Evolutionary conservation across 1,284 basidiomycete species (phyloP).

Genomic region (Cutaneotrichosporon sp.): DNA sequence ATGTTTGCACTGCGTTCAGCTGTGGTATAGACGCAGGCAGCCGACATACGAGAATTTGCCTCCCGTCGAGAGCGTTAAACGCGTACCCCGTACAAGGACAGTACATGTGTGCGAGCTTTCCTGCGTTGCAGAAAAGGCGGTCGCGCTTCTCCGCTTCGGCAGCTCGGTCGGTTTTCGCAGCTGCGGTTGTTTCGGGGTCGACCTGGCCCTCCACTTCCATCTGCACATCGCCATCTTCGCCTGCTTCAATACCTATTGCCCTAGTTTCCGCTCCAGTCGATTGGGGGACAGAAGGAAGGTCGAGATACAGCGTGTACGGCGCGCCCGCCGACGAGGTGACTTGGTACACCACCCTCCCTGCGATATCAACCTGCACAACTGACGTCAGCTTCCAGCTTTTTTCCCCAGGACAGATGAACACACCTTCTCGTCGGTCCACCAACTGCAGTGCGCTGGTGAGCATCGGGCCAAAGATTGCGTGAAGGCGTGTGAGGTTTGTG

Average conservation of each 20-base stretch:
- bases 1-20: slow-evolving; percentile 40
- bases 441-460: slow-evolving; percentile 40
- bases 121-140: background rate
- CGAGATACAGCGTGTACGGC: slow-evolving; percentile 37
- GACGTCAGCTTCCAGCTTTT: slow-evolving; percentile 23
- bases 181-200: too few relatives aligned
- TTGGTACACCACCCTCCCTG: slow-evolving; percentile 31
- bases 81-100: slow-evolving; percentile 43
- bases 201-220: too few relatives aligned
- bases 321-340: slow-evolving; percentile 35
- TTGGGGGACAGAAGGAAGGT: slow-evolving; percentile 19
- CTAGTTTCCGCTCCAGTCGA: too few relatives aligned
- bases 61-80: slow-evolving; percentile 34
- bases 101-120: slow-evolving; percentile 22
- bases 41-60: slow-evolving; percentile 34
- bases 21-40: background rate
- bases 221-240: too few relatives aligned
- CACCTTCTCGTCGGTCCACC: slow-evolving; percentile 40
- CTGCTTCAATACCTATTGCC: too few relatives aligned
- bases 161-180: background rate
- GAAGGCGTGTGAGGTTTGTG: slow-evolving; percentile 30
- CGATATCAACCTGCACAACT: slow-evolving; percentile 19
- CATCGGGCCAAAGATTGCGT: slow-evolving; percentile 41
- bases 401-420: slow-evolving; percentile 26
- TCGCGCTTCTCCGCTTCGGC: background rate